Evolutionary conservation across 2,329 filamentous ascomycete species (phyloP), one percentile per base, ranked within the genome.

Genomic region (Aspergillus puulaauensis): DNA sequence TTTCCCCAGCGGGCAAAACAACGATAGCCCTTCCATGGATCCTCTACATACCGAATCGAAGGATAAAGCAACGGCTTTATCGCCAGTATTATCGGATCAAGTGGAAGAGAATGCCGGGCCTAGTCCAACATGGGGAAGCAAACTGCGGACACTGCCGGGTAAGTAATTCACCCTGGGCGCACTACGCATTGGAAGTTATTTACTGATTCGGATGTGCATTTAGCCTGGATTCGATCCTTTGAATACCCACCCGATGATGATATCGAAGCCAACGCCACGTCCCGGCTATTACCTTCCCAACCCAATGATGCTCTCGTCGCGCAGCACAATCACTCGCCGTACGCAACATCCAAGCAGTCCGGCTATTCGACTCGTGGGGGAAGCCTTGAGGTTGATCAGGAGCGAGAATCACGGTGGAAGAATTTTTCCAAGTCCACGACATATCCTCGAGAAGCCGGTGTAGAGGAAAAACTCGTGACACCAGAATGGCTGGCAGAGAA

Each of bases 401-500:
- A 54, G 21, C 75, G 74, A 37, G 73, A 76, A 63, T 81, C 79
- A 24, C 75, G 79, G 47, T 81, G 79, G 79, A 73, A 72, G 48
- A 72, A 74, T 4, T 81, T 81, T 61, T 73, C 73, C 11, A 73
- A 69, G 53, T 66, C 73, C 1, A 76, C 75, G 33, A 72, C 75
- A 49, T 79, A 80, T 62, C 75, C 78, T 0, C 71, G 66, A 17
- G 66, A 70, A n/a, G 60, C 68, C 35, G 67, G 66, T 4, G 62
- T 69, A 14, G 70, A 76, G 61, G 72, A 73, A 56, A 75, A 79
- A 63, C 69, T 71, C 19, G 79, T 80, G 45, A 73, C 73, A 8
- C 64, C 71, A 12, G 79, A 81, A 52, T 82, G 75, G 77, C 57
- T 80, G 61, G 73, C 76, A 61, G 65, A 76, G 53, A 75, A 81